Conservation (phyloP, 1,139 yeast genomes). For the Sugiyamaella sp. region DNA sequence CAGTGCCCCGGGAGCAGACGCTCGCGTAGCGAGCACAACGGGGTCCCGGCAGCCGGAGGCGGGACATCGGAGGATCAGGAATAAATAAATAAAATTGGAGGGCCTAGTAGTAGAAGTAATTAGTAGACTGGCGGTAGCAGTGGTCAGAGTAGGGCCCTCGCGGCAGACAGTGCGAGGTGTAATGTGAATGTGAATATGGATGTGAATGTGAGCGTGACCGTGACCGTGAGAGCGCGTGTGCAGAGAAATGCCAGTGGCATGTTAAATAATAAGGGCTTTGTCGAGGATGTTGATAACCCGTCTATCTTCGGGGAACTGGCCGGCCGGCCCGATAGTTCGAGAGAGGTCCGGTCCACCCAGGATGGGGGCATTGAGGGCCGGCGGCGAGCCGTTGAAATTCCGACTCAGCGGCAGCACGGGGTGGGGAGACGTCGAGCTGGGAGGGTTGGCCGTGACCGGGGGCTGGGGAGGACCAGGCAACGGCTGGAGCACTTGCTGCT, state of each 20-base stretch:
- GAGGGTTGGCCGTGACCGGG: background rate
- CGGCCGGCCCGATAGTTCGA: background rate
- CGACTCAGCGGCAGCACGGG: slow-evolving; percentile 7
- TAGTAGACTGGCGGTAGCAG: too few relatives aligned
- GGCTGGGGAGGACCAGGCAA: slow-evolving; percentile 1
- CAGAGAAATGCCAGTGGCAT: slow-evolving; percentile 26
- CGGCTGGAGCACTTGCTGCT: background rate
- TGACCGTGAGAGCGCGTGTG: too few relatives aligned
- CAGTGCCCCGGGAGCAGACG: too few relatives aligned
- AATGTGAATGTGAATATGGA: too few relatives aligned
- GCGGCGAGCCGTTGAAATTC: background rate
- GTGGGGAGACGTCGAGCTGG: slow-evolving; percentile 8
- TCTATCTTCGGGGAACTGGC: slow-evolving; percentile 26
- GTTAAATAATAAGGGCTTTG: slow-evolving; percentile 26
- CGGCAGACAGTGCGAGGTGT: too few relatives aligned
- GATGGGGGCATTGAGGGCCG: slow-evolving; percentile 10
- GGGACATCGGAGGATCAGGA: background rate
- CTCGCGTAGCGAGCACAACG: background rate
- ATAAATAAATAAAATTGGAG: too few relatives aligned
- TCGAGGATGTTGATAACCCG: slow-evolving; percentile 29
- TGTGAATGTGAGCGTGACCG: too few relatives aligned
- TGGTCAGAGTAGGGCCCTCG: too few relatives aligned
- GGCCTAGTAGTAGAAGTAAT: too few relatives aligned
- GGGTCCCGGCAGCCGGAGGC: slow-evolving; percentile 7
- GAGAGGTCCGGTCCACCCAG: background rate